These are phyloP conservation scores for Alternaria hordeiaustralica DNA, from an alignment of 2,329 filamentous ascomycete genomes.

Conservation along the genomic window DNA sequence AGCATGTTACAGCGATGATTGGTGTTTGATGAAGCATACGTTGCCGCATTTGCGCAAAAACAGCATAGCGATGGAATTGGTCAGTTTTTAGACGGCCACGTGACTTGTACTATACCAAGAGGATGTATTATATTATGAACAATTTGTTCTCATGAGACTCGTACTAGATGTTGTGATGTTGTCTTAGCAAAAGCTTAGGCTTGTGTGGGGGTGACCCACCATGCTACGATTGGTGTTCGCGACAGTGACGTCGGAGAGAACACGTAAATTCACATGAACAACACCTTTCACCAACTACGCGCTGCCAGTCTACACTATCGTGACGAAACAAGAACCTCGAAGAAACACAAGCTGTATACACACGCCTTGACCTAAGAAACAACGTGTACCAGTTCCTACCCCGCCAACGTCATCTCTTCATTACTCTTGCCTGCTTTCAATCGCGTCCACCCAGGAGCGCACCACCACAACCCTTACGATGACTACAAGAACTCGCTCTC, in stretches of 20 bases:
- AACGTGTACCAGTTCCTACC: background rate
- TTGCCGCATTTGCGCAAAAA: background rate
- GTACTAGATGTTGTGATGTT: background rate
- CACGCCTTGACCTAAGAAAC: background rate
- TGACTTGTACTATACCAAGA: conserved; percentile 1
- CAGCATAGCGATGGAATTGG: background rate
- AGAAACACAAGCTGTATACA: background rate
- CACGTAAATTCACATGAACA: background rate
- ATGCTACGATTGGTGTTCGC: conserved; percentile 13
- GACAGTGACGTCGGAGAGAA: conserved; percentile 18
- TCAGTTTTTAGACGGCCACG: background rate
- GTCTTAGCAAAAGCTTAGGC: conserved; percentile 13
- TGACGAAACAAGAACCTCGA: background rate
- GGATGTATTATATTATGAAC: background rate
- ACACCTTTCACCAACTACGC: background rate
- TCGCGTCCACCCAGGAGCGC: background rate
- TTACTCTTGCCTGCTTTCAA: background rate
- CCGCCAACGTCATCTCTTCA: background rate
- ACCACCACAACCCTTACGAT: conserved; percentile 11
- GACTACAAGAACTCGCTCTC: conserved; percentile 29
- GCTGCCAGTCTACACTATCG: background rate
- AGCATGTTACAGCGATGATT: background rate
- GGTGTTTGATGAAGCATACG: background rate
- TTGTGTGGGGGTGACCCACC: conserved; percentile 16
- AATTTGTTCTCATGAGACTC: background rate